Evolutionary conservation across 1,284 basidiomycete genomes (phyloP).

Genomic region (Pyrrhoderma noxium): DNA sequence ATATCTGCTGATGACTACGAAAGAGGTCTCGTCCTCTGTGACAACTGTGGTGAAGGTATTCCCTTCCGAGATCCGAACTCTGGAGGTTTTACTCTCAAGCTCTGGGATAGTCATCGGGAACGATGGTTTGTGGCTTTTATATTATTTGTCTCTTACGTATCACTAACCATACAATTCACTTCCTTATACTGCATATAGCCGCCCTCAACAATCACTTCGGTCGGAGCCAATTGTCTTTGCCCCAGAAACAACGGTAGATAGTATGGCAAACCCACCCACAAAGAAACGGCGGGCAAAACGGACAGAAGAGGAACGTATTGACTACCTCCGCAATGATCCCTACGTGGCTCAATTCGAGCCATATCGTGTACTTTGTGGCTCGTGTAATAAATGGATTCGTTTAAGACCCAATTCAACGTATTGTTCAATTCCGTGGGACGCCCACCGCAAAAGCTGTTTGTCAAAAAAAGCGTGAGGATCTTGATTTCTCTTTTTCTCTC

Average conservation of each 20-base stretch:
- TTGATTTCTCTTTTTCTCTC: slow-evolving; percentile 1
- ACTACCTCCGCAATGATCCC: slow-evolving; percentile 64
- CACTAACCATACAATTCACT: not conserved
- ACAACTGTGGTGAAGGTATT: slow-evolving; percentile 49
- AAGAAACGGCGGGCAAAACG: slow-evolving; percentile 68
- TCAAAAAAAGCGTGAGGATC: slow-evolving; percentile 46
- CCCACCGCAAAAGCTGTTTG: slow-evolving; percentile 67
- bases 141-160: not conserved
- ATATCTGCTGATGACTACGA: slow-evolving; percentile 12
- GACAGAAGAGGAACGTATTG: slow-evolving; percentile 70
- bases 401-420: slow-evolving; percentile 74
- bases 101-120: slow-evolving; percentile 60
- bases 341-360: slow-evolving; percentile 72
- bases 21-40: slow-evolving; percentile 56
- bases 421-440: slow-evolving; percentile 80
- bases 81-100: slow-evolving; percentile 54
- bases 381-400: slow-evolving; percentile 76
- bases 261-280: slow-evolving; percentile 37
- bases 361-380: slow-evolving; percentile 67
- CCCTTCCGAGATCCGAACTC: slow-evolving; percentile 56
- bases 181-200: slow-evolving; percentile 4
- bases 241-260: slow-evolving; percentile 34
- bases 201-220: slow-evolving; percentile 21
- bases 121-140: slow-evolving; percentile 40
- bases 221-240: slow-evolving; percentile 34